A percentile compares a stretch with the other conserved stretches of the same genome.
Evolutionary conservation across 768 basidiomycete genomes (phyloP).

Genomic region (Mycena chlorophos): DNA sequence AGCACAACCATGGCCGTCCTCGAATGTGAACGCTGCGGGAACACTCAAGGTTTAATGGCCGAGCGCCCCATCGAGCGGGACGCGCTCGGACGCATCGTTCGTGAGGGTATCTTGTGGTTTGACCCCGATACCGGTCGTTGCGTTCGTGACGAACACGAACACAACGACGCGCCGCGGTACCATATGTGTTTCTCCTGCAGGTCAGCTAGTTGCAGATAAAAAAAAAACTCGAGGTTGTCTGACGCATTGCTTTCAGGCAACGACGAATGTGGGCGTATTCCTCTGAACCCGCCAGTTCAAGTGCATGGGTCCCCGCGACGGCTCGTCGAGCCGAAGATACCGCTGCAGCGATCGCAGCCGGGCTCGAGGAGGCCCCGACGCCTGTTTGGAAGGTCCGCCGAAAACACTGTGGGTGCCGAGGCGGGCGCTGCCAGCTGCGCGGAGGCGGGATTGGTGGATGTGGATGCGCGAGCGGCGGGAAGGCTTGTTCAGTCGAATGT

Average conservation of each 20-base stretch:
- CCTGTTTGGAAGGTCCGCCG: slow-evolving; percentile 5
- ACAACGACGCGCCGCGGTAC: not conserved
- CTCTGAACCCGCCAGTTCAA: not conserved
- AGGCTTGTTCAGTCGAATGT: slow-evolving; percentile 3
- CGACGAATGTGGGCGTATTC: slow-evolving; percentile 1
- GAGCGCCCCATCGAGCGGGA: slow-evolving; percentile 6
- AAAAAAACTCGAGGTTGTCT: not conserved
- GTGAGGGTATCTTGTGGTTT: not conserved
- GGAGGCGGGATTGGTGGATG: slow-evolving; percentile 7
- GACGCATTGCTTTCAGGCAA: not conserved
- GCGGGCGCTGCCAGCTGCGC: slow-evolving; percentile 4
- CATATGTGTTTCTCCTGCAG: slow-evolving; percentile 7
- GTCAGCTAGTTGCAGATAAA: not conserved
- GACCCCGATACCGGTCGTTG: slow-evolving; percentile 5
- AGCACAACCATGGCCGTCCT: slow-evolving; percentile 24
- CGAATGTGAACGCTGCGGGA: slow-evolving; percentile 2
- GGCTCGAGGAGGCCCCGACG: not conserved
- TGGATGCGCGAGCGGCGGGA: slow-evolving; percentile 4
- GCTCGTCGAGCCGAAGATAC: not conserved
- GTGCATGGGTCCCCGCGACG: not conserved
- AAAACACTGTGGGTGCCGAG: slow-evolving; percentile 3
- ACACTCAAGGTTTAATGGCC: not conserved
- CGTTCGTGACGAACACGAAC: not conserved
- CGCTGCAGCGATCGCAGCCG: not conserved
- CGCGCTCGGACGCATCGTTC: slow-evolving; percentile 2